Conservation (phyloP, 2,329 filamentous ascomycete genomes). For the Alternaria brassicae region DNA sequence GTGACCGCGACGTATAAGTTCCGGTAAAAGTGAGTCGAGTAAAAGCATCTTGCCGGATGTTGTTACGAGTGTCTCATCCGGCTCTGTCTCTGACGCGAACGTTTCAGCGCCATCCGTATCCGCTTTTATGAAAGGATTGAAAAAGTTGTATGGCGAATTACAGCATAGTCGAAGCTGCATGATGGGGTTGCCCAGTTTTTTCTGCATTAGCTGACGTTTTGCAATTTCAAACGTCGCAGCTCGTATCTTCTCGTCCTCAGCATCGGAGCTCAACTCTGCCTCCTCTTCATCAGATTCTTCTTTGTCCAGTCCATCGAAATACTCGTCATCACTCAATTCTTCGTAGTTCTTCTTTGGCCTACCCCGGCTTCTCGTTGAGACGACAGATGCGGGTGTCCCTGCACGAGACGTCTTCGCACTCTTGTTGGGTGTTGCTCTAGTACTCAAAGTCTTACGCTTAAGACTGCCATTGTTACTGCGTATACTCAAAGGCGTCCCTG, state of each 20-base stretch:
- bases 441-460: constrained; percentile 64
- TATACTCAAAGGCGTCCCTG: constrained; percentile 57
- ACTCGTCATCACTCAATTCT: constrained; percentile 81
- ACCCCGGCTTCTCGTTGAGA: constrained; percentile 61
- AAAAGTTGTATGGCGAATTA: constrained; percentile 96
- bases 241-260: constrained; percentile 68
- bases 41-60: constrained; percentile 96
- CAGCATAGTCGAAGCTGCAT: constrained; percentile 92
- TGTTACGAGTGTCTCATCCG: constrained; percentile 82
- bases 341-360: constrained; percentile 66
- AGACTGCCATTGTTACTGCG: constrained; percentile 56
- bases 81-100: constrained; percentile 57
- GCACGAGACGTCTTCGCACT: constrained; percentile 76
- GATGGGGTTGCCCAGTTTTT: constrained; percentile 91
- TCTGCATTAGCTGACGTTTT: constrained; percentile 85
- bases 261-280: constrained; percentile 54
- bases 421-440: constrained; percentile 65
- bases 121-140: constrained; percentile 75
- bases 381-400: constrained; percentile 70
- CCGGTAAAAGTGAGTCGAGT: constrained; percentile 82
- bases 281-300: constrained; percentile 52
- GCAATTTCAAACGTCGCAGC: constrained; percentile 76
- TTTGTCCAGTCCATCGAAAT: constrained; percentile 78
- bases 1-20: constrained; percentile 75
- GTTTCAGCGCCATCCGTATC: constrained; percentile 59